Base-by-base conservation (phyloP, 148 eudicot genomes). In the Vaccinium myrtillus region DNA sequence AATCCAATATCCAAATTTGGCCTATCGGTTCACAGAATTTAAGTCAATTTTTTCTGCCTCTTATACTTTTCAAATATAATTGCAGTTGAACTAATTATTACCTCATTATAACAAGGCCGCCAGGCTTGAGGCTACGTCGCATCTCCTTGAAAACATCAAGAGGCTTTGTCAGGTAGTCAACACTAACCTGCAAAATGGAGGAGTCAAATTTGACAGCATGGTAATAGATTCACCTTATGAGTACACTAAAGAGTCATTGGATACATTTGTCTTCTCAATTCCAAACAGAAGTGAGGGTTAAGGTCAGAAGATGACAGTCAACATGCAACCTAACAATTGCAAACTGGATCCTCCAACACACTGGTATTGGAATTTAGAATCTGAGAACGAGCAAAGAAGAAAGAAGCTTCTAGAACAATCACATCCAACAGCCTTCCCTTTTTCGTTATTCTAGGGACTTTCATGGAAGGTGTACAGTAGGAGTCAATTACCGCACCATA, bases 41-140 rank as follows among this genome's bases (percentile, higher is more conserved):
- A 2, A 21, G 50, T 19, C 46, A 75, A 75, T 1, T 2, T 75
- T 73, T 36, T 32, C 48, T 16, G n/a, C n/a, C 55, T 78, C n/a
- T 14, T 27, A 15, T 54, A 48, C 25, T 1, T 23, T 58, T 74
- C 36, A 15, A 14, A n/a, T 75, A 15, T 10, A 11, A 30, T 51
- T 43, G 9, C 32, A 70, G 39, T 21, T 59, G 83, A 30, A 71
- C n/a, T n/a, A 86, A 61, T 78, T 80, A 81, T 90, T 87, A 97
- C 99, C 99, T 97, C 91, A 97, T 95, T 74, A 95, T 90, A 85
- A 98, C 98, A 77, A 94, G 87, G 70, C 99, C 99, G 77, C 98
- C 98, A 77, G 98, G 98, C 87, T 93, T 97, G 56, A 97, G 95
- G 87, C 93, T 65, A 82, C 99, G 88, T 39, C 54, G 69, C 98